Base-by-base conservation (phyloP, 176 grass and related monocot species). In the Rhipidocladum racemiflorum region DNA sequence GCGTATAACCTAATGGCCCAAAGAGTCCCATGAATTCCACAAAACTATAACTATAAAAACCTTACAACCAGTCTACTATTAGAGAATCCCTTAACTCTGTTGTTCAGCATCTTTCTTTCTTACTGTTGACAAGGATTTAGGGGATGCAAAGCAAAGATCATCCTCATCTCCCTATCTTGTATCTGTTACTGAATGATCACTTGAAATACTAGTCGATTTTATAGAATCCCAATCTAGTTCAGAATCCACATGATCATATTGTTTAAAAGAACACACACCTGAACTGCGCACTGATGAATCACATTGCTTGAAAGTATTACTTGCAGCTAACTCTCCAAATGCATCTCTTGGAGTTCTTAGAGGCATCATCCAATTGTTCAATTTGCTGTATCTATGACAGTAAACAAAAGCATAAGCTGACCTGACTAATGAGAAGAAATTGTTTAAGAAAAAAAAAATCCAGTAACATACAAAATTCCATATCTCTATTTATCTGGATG, bases 311-410 rank as follows among this genome's bases (percentile, higher is more conserved):
- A 82, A 91, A 77, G 50, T 91, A 48, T 56, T 66, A 69, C 69
- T 74, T 89, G 88, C 76, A 62, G 90, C 92, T 78, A 98, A 77
- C 77, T 88, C 84, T 75, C 71, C 87, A 86, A 98, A 98, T 88
- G 92, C 90, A 79, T 93, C 90, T 69, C 76, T 98, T 85, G 92
- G 91, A 82, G 90, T 98, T 88, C 87, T 93, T 48, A 78, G 74
- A 82, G 96, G 90, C 34, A 84, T 93, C 90, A 81, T 93, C 88
- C 64, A 88, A 61, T 46, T 61, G 88, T 44, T 83, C 56, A 59
- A 88, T 86, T 83, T 93, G 68, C 13, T 65, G 87, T 93, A 98
- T 95, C 92, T 98, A 76, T 74, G 27, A 85, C 44, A 57, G 24
- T 8, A 90, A 79, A 83, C 48, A 70, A 78, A 86, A 61, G 68